Evolutionary conservation across 768 basidiomycete species (phyloP).

Genomic region (Pleurotus salmoneostramineus): DNA sequence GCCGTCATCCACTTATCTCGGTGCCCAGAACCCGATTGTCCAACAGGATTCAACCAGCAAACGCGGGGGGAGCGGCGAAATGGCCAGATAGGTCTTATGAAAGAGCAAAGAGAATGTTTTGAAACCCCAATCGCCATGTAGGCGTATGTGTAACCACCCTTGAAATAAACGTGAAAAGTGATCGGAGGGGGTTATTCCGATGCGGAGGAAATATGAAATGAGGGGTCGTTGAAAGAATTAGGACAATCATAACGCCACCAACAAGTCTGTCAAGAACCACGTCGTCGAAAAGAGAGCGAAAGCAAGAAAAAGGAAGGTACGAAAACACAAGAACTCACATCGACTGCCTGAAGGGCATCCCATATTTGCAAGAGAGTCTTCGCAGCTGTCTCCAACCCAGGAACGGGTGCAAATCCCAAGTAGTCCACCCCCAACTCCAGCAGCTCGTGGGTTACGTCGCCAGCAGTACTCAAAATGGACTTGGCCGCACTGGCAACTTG

Average conservation of each 20-base stretch:
- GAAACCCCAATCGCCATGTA: background rate
- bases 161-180: background rate
- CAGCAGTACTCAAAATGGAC: constrained; percentile 35
- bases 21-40: background rate
- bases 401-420: constrained; percentile 48
- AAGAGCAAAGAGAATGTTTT: background rate
- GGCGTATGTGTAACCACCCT: background rate
- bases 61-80: background rate
- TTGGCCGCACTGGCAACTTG: constrained; percentile 32
- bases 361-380: constrained; percentile 56
- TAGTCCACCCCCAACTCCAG: constrained; percentile 38
- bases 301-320: background rate
- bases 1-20: background rate
- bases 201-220: no score
- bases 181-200: background rate
- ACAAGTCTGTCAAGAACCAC: background rate
- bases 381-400: constrained; percentile 50
- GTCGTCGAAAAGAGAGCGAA: background rate
- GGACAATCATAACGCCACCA: background rate
- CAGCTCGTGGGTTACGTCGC: constrained; percentile 39
- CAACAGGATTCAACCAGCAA: background rate
- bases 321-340: constrained; percentile 36
- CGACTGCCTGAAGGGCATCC: constrained; percentile 56
- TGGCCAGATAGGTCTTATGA: background rate
- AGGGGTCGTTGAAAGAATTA: background rate